Conservation (phyloP, 2,329 filamentous ascomycete genomes). For the Zarea fungicola region DNA sequence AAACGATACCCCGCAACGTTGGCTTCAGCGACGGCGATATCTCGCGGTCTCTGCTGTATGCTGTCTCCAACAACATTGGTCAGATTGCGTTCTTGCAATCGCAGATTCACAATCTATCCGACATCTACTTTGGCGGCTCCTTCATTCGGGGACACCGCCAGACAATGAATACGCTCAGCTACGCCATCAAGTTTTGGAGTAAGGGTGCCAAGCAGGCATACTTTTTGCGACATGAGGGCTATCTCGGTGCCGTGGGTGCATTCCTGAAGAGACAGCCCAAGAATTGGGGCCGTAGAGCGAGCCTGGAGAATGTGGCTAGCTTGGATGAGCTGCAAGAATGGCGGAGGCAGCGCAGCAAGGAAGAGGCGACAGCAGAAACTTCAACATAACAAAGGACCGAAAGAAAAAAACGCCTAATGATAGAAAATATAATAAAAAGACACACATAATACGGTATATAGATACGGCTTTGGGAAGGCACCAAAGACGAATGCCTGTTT, state of each 20-base stretch:
- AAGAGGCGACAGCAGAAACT: background rate
- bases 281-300: constrained; percentile 85
- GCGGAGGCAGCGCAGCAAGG: constrained; percentile 18
- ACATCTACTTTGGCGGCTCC: constrained; percentile 96
- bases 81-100: constrained; percentile 98
- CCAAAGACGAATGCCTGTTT: constrained; percentile 5
- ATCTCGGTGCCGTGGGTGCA: constrained; percentile 87
- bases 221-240: constrained; percentile 92
- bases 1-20: constrained; percentile 28
- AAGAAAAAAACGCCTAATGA: background rate
- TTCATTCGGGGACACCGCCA: constrained; percentile 96
- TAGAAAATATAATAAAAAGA: background rate
- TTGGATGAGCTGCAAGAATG: constrained; percentile 28
- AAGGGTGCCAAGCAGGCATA: constrained; percentile 92
- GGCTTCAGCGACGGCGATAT: constrained; percentile 77
- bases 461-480: background rate
- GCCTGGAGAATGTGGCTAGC: constrained; percentile 69
- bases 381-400: background rate
- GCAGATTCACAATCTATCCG: constrained; percentile 82
- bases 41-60: constrained; percentile 85
- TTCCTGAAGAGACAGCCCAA: constrained; percentile 86
- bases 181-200: constrained; percentile 97
- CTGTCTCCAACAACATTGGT: constrained; percentile 95
- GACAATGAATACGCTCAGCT: constrained; percentile 95
- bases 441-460: background rate